Percentiles rank a stretch among this genome's conserved stretches.
Conservation (phyloP, 1,284 basidiomycete genomes). For the Trametes sp. region DNA sequence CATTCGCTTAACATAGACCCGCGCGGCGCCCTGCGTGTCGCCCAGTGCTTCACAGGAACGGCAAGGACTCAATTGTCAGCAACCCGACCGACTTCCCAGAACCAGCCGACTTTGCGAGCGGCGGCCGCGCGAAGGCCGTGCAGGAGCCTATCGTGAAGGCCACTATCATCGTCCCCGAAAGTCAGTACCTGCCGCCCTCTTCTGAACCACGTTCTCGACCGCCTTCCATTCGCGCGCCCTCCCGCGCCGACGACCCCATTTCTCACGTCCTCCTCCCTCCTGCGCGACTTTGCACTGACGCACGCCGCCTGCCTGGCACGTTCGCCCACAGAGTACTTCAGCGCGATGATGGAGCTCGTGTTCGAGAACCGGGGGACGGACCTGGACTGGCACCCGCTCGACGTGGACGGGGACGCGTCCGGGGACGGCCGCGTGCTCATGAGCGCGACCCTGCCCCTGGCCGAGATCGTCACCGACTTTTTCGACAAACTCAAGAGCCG, state of each 20-base stretch:
- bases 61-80: conserved; percentile 72
- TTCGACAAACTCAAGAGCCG: conserved; percentile 91
- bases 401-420: conserved; percentile 54
- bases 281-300: conserved; percentile 6
- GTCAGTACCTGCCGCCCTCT: conserved; percentile 47
- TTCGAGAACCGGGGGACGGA: conserved; percentile 81
- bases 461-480: conserved; percentile 93
- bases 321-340: conserved; percentile 71
- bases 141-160: conserved; percentile 92
- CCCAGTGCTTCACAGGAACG: conserved; percentile 78
- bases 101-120: conserved; percentile 58
- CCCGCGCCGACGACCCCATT: conserved; percentile 5
- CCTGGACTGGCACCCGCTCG: conserved; percentile 81
- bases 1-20: conserved; percentile 22
- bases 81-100: conserved; percentile 96
- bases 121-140: conserved; percentile 71
- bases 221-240: conserved; percentile 1
- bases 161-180: conserved; percentile 92
- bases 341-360: conserved; percentile 93
- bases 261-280: not conserved
- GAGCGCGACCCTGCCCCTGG: conserved; percentile 84
- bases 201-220: not conserved
- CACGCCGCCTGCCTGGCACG: not conserved
- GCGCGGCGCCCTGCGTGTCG: conserved; percentile 9
- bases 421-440: conserved; percentile 67